phyloP scores from a whole-genome alignment of 179 eudicot species.

The Drosera spatulata region DNA sequence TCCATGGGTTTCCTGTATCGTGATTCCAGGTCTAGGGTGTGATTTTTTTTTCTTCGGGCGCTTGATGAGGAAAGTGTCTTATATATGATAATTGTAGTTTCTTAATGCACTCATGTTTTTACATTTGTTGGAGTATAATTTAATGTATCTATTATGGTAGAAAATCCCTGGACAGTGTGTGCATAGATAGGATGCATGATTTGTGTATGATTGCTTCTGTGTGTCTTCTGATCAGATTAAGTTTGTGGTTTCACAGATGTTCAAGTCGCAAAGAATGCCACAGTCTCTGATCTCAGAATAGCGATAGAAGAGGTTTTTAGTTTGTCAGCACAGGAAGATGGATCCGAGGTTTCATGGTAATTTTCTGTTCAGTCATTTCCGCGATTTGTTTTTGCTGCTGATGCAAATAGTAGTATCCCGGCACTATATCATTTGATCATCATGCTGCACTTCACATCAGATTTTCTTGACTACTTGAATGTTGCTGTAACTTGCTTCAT shows the following conservation, averaged over 20 bases:
- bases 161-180: too few relatives aligned
- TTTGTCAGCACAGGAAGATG: constrained; percentile 7
- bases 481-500: too few relatives aligned
- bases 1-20: too few relatives aligned
- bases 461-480: too few relatives aligned
- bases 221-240: not conserved
- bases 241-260: constrained; percentile 16
- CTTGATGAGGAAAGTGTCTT: too few relatives aligned
- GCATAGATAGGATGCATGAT: too few relatives aligned
- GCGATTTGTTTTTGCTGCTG: not conserved
- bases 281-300: constrained; percentile 21
- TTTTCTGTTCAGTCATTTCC: not conserved
- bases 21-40: too few relatives aligned
- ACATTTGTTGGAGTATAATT: too few relatives aligned
- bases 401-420: not conserved
- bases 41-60: too few relatives aligned
- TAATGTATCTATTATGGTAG: too few relatives aligned
- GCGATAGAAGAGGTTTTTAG: constrained; percentile 25
- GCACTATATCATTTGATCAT: not conserved
- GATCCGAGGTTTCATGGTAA: constrained; percentile 25
- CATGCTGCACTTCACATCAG: not conserved
- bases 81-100: too few relatives aligned
- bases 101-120: too few relatives aligned
- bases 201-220: not conserved
- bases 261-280: constrained; percentile 22